Percentiles rank a stretch among this genome's conserved stretches.
Conservation (phyloP, 257 asterid genomes). For the Lycium barbarum region DNA sequence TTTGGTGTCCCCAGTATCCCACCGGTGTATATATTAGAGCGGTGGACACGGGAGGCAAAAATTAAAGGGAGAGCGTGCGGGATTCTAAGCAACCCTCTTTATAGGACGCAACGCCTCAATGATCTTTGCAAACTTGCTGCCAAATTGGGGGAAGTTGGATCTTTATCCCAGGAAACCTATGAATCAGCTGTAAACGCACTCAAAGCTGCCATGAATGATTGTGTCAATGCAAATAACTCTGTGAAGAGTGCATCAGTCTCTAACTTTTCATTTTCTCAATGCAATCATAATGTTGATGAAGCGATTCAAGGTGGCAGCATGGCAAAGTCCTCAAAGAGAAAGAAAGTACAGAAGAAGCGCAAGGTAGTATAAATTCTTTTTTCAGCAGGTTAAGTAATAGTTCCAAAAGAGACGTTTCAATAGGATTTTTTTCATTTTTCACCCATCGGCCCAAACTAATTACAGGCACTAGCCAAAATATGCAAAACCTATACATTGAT, state of each 20-base stretch:
- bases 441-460: too few relatives aligned
- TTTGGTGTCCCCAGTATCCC: slow-evolving; percentile 45
- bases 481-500: too few relatives aligned
- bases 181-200: slow-evolving; percentile 45
- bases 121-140: slow-evolving; percentile 53
- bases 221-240: slow-evolving; percentile 43
- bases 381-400: not conserved
- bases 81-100: slow-evolving; percentile 31
- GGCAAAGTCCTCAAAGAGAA: slow-evolving; percentile 36
- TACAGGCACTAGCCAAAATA: too few relatives aligned
- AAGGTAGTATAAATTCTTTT: slow-evolving; percentile 42
- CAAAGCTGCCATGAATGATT: slow-evolving; percentile 46
- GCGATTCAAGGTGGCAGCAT: slow-evolving; percentile 33
- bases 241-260: slow-evolving; percentile 33
- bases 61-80: slow-evolving; percentile 30
- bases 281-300: slow-evolving; percentile 27
- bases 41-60: slow-evolving; percentile 55
- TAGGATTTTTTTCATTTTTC: too few relatives aligned
- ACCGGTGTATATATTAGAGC: slow-evolving; percentile 44
- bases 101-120: slow-evolving; percentile 52
- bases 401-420: not conserved
- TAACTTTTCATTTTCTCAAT: slow-evolving; percentile 36
- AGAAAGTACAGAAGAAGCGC: slow-evolving; percentile 40
- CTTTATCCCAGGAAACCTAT: slow-evolving; percentile 52
- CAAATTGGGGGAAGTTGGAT: slow-evolving; percentile 52